Base-by-base conservation (phyloP, 2,329 filamentous ascomycete genomes). In the Fusarium pseudocircinatum region DNA sequence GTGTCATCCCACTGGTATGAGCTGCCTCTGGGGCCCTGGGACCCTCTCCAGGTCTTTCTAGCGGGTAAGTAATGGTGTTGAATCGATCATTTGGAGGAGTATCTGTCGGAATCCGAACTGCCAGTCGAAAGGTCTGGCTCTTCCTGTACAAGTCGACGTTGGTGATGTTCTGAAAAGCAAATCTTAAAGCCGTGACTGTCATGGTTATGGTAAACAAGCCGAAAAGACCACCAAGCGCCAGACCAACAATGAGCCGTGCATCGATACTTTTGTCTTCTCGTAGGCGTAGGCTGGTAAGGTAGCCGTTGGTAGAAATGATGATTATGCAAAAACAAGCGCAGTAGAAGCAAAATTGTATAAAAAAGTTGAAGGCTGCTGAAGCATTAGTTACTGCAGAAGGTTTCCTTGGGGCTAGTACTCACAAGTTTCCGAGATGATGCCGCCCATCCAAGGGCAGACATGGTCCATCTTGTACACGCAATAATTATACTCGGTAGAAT, bases 371-470 rank as follows among this genome's bases (percentile, higher is more conserved):
- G 6, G 92, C 88, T 90, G 64, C 30, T 18, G 4, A n/a, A 8
- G 26, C 30, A 40, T 72, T 54, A 69, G 64, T 36, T 18, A 13
- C 32, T 46, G 40, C 22, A 56, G 44, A 53, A 37, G 67, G 24
- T 28, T 44, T 18, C 13, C 32, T 13, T 24, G 18, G 46, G 15
- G 44, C 12, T 14, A 16, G 20, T 22, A 81, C 88, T 80, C 77
- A 90, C 88, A 90, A 4, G 90, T 95, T 80, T 98, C 95, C 0
- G 91, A 93, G 15, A 99, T 91, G 73, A 97, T 93, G 28, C 96
- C 96, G 8, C 96, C 96, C n/a, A 97, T 95, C 93, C 93, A 98
- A 0, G 96, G 96, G 78, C 96, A 99, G 78, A 95, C 96, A 79
- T 98, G 96, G 72, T 98, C 96, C 93, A 98, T 96, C 78, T 96